Percentiles rank a stretch among this genome's conserved stretches.
phyloP scores from a whole-genome alignment of 306 rosid genomes.

The Prunus armeniaca region DNA sequence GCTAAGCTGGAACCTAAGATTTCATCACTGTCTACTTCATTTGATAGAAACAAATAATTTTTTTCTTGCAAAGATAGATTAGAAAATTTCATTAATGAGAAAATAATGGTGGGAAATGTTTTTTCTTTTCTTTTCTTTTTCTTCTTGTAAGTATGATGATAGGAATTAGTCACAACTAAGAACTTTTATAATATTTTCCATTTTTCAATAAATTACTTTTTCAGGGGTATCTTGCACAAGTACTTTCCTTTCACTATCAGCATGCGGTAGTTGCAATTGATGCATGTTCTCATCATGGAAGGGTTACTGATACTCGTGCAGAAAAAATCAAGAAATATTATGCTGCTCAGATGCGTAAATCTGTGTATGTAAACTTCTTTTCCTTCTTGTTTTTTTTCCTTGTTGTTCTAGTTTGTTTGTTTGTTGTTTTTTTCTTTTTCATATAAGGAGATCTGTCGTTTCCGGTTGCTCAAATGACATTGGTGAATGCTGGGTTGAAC shows the following conservation, averaged over 20 bases:
- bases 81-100: neutral
- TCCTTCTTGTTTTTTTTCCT: neutral
- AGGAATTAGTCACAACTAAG: neutral
- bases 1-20: neutral
- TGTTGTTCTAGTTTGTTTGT: neutral
- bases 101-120: neutral
- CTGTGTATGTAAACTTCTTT: slow-evolving; percentile 41
- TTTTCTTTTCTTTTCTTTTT: neutral
- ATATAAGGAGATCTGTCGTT: neutral
- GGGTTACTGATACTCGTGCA: slow-evolving; percentile 70
- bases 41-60: neutral
- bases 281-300: slow-evolving; percentile 91
- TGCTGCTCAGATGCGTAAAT: slow-evolving; percentile 65
- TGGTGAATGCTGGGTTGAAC: neutral
- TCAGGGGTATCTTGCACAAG: slow-evolving; percentile 96
- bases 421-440: neutral
- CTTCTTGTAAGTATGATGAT: neutral
- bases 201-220: slow-evolving; percentile 15
- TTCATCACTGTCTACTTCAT: neutral
- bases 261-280: slow-evolving; percentile 83
- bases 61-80: neutral
- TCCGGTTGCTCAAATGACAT: neutral
- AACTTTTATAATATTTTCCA: neutral
- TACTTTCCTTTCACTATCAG: slow-evolving; percentile 75
- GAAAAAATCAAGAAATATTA: slow-evolving; percentile 67